phyloP scores from a whole-genome alignment of 305 asterid species.

The Fraxinus angustifolia region DNA sequence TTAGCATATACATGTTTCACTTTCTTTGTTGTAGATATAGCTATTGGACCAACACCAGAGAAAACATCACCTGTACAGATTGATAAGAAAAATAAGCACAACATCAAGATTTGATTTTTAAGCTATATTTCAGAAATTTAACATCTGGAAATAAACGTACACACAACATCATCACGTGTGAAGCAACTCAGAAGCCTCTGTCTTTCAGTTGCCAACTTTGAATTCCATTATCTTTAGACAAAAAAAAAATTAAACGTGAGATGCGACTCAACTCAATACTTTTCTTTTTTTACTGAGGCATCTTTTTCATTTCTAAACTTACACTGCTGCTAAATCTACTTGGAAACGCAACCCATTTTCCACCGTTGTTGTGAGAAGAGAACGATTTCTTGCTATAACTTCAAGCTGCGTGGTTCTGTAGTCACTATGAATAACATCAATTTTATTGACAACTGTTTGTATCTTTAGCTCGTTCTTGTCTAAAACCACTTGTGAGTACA shows the following conservation, averaged over 20 bases:
- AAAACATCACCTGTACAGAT: conserved; percentile 83
- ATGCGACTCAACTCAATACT: not conserved
- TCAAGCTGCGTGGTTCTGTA: conserved; percentile 87
- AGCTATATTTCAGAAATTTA: conserved; percentile 3
- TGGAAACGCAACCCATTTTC: conserved; percentile 86
- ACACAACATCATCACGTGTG: conserved; percentile 70
- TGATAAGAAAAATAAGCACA: not conserved
- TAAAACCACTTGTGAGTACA: conserved; percentile 56
- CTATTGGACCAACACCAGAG: conserved; percentile 97
- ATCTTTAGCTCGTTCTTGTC: conserved; percentile 85
- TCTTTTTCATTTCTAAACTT: conserved; percentile 33
- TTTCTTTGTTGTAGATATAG: conserved; percentile 80
- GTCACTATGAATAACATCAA: conserved; percentile 76
- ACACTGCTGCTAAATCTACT: conserved; percentile 49
- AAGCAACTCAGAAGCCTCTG: conserved; percentile 88
- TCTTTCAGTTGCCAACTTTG: conserved; percentile 87
- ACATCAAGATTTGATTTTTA: not conserved
- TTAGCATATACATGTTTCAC: conserved; percentile 86
- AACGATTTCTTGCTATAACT: conserved; percentile 89
- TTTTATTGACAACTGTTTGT: conserved; percentile 88
- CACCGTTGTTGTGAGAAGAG: conserved; percentile 71
- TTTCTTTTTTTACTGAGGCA: not conserved
- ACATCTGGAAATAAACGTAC: conserved; percentile 40
- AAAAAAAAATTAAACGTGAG: conserved; percentile 23
- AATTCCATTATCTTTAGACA: conserved; percentile 80